Base-by-base conservation (phyloP, 2,329 filamentous ascomycete species). In the Trichoderma asperellum region DNA sequence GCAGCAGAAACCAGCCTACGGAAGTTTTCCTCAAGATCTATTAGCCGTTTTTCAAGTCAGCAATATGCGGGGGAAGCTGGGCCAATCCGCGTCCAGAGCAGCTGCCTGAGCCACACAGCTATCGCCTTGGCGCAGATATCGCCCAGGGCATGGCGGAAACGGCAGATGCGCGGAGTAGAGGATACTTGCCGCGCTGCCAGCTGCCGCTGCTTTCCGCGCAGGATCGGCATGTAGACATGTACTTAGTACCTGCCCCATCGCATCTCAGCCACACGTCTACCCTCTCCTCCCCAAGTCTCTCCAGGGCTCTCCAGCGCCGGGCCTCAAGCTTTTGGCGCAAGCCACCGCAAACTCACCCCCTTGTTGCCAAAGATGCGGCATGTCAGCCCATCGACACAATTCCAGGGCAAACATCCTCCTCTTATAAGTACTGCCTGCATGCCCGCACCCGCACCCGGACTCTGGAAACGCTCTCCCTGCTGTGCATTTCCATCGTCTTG, bases 351-450 rank as follows among this genome's bases (percentile, higher is more conserved):
- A 47, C 29, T 40, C 63, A 12, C 63, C 63, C 63, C 56, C 37
- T 61, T 57, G 47, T 34, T 43, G 24, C n/a, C 29, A 18, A 6
- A 29, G 8, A 21, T 14, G 35, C 29, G 24, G 35, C 34, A 43
- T 43, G 47, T 55, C 63, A 67, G 63, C 63, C 63, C 63, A 59
- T 52, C 10, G 29, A 57, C 34, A 35, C 27, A 29, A 53, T 61
- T 57, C 47, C 56, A 61, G 60, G 56, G 65, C 40, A 35, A 68
- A 68, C 53, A 53, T 69, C 67, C 64, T 34, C 59, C 67, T 52
- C 63, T 64, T 35, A 40, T 32, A 58, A 56, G 53, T 56, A n/a
- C 16, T 7, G 24, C 24, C 29, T 24, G 32, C 49, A 35, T 40
- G 5, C 14, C 62, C 21, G 27, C 62, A 24, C 47, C 43, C 21